Evolutionary conservation across 1,284 basidiomycete genomes (phyloP), one percentile per base, ranked within the genome.

Genomic region (Singerocomus inundabilis): DNA sequence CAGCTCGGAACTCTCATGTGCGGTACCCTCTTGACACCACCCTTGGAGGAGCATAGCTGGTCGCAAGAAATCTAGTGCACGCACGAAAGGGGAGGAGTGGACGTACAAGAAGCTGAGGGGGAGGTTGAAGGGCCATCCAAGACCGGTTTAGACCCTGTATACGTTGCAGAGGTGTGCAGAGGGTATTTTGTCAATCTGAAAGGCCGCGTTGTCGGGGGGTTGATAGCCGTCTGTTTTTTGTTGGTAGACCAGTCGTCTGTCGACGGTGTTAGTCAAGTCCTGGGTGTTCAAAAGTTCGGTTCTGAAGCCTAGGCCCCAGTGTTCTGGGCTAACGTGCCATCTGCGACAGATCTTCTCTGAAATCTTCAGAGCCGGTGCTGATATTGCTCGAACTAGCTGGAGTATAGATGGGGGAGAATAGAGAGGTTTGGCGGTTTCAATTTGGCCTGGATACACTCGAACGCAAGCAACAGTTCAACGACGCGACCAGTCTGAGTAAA

Each of bases 121-220:
- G 46, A 9, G 28, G 38, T 18, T n/a, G 34, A 44, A 51, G 35
- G 45, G 50, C 48, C 58, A 56, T 53, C 33, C 31, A 39, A 41
- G 21, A 21, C 35, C 6, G 25, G 15, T 52, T 59, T 62, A 60
- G 45, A 52, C 33, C 28, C 35, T 45, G 24, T 58, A 51, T 57
- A 61, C 57, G 62, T 56, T 63, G 54, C 43, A 42, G 46, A 59
- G 52, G 60, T 62, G 64, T 58, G 62, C 58, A 52, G 40, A 33
- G 40, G 25, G 26, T 56, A 48, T 43, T 48, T 30, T 41, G 38
- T 39, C 38, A 39, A 44, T 49, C 65, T 55, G 44, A 50, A 65
- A 66, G 53, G 34, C 63, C 59, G 61, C 60, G 49, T 61, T 60
- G 40, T 52, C 52, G 43, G 51, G 49, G 40, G 49, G 34, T 31